These are phyloP conservation scores for Microcyclospora pomicola DNA, from an alignment of 2,329 filamentous ascomycete genomes.

Conservation along the genomic window DNA sequence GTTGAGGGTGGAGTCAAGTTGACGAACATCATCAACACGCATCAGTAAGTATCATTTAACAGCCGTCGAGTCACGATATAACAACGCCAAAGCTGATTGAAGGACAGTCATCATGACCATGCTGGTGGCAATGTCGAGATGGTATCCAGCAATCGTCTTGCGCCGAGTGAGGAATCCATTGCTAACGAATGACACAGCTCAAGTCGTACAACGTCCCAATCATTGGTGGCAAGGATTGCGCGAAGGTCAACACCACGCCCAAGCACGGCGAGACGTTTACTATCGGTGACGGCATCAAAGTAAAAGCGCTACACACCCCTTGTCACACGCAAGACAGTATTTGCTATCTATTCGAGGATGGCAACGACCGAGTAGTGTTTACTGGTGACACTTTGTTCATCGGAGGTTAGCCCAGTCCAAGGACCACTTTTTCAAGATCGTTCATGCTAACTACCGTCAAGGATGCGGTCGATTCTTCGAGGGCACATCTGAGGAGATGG, in stretches of 20 bases:
- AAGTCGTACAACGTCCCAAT: conserved; percentile 54
- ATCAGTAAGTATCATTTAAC: conserved; percentile 54
- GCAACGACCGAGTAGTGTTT: conserved; percentile 65
- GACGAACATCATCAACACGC: conserved; percentile 85
- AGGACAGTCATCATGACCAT: conserved; percentile 80
- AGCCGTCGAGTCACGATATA: background rate
- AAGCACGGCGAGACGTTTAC: conserved; percentile 63
- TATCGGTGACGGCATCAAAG: conserved; percentile 64
- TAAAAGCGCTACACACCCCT: conserved; percentile 84
- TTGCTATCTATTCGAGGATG: conserved; percentile 84
- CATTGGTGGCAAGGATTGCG: conserved; percentile 78
- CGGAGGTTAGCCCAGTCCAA: conserved; percentile 45
- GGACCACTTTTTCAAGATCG: background rate
- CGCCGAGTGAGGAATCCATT: background rate
- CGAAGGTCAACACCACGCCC: conserved; percentile 65
- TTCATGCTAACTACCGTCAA: conserved; percentile 20
- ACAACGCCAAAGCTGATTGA: conserved; percentile 2
- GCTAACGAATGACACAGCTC: conserved; percentile 28
- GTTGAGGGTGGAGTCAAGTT: conserved; percentile 64
- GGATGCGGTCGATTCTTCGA: conserved; percentile 96
- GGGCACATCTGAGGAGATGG: conserved; percentile 78
- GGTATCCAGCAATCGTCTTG: conserved; percentile 32
- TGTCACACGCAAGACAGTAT: conserved; percentile 99
- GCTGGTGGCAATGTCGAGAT: conserved; percentile 80
- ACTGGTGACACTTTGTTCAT: conserved; percentile 96